A percentile compares a stretch with the other conserved stretches of the same genome.
Conservation (phyloP, 2,329 filamentous ascomycete genomes). For the Colletotrichum simmondsii region DNA sequence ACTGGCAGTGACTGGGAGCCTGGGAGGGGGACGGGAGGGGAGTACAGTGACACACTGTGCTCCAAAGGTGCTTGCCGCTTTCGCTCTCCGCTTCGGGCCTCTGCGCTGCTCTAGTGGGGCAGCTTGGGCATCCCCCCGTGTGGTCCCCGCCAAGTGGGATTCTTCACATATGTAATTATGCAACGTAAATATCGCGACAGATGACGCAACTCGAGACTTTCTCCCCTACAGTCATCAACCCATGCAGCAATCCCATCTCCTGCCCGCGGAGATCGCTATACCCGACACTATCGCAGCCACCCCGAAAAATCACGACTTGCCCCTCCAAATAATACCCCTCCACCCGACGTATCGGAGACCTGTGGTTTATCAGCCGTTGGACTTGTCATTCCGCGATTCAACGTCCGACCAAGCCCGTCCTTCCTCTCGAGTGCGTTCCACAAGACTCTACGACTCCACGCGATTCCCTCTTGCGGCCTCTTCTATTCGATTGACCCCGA, state of each 20-base stretch:
- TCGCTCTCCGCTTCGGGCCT: constrained; percentile 21
- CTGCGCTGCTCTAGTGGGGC: constrained; percentile 1
- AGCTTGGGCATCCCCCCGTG: background rate
- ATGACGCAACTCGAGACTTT: constrained; percentile 19
- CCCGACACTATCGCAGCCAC: background rate
- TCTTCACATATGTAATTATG: constrained; percentile 3
- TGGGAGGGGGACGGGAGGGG: background rate
- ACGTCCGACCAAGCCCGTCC: background rate
- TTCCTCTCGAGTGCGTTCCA: constrained; percentile 8
- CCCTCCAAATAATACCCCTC: constrained; percentile 25
- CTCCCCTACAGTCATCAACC: background rate
- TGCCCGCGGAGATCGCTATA: constrained; percentile 5
- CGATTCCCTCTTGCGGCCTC: background rate
- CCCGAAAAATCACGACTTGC: constrained; percentile 32
- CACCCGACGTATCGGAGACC: constrained; percentile 33
- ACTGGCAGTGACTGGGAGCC: background rate
- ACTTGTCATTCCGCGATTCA: constrained; percentile 29
- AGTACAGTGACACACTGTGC: constrained; percentile 9
- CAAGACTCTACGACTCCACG: constrained; percentile 3
- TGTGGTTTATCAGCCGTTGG: constrained; percentile 31
- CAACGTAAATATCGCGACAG: constrained; percentile 16
- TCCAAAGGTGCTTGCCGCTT: constrained; percentile 22
- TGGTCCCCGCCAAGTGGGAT: background rate
- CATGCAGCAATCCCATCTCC: background rate
- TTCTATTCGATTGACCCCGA: background rate